These are phyloP conservation scores for Croton laevigatus DNA, from an alignment of 441 rosid species.

Conservation along the genomic window DNA sequence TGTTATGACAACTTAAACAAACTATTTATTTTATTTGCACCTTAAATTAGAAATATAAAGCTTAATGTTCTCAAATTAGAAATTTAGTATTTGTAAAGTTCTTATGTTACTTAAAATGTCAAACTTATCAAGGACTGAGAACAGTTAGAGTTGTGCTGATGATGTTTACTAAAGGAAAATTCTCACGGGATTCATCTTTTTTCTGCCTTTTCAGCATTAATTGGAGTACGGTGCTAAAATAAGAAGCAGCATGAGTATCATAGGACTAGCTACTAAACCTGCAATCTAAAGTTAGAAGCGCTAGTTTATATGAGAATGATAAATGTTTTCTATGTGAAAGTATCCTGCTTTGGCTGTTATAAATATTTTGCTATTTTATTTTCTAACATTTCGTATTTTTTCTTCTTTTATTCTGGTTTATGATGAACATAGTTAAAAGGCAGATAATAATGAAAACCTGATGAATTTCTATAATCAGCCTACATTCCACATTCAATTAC, in stretches of 20 bases:
- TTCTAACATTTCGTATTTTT: background rate
- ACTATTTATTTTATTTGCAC: too few relatives aligned
- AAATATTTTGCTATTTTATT: background rate
- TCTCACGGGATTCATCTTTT: background rate
- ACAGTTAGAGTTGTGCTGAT: background rate
- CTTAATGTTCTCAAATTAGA: too few relatives aligned
- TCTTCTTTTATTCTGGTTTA: background rate
- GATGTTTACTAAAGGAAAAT: too few relatives aligned
- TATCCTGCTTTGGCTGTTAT: background rate
- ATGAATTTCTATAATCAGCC: background rate
- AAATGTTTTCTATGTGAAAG: background rate
- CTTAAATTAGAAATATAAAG: too few relatives aligned
- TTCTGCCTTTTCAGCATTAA: background rate
- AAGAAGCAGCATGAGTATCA: background rate
- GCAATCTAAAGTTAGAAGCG: background rate
- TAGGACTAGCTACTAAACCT: background rate
- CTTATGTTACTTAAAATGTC: too few relatives aligned
- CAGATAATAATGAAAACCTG: background rate
- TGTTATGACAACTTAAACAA: too few relatives aligned
- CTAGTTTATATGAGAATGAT: background rate
- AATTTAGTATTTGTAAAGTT: too few relatives aligned
- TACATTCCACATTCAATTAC: constrained; percentile 7
- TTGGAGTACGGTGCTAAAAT: background rate
- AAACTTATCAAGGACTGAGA: background rate
- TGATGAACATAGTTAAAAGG: background rate